Conservation (phyloP, 768 basidiomycete genomes). For the Leccinum fibrillosum region DNA sequence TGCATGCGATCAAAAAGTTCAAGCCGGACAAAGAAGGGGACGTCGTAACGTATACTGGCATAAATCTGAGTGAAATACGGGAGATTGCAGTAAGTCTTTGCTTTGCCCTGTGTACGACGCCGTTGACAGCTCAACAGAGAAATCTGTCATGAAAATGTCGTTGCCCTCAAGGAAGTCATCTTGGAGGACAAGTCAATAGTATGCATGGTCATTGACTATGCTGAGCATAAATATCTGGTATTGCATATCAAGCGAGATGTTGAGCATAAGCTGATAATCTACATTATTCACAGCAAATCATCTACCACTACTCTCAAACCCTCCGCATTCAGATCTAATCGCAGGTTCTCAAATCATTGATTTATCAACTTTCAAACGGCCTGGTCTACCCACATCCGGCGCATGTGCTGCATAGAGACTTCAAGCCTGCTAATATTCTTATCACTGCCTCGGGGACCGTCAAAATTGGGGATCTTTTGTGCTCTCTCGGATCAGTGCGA, state of each 20-base stretch:
- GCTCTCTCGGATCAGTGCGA: slow-evolving; percentile 55
- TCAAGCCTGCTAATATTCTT: slow-evolving; percentile 98
- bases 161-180: slow-evolving; percentile 90
- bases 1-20: slow-evolving; percentile 99
- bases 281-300: slow-evolving; percentile 74
- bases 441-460: slow-evolving; percentile 86
- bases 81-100: slow-evolving; percentile 79
- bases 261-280: not conserved
- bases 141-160: slow-evolving; percentile 87
- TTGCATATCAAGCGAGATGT: not conserved
- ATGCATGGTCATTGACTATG: slow-evolving; percentile 99
- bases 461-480: slow-evolving; percentile 98
- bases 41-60: slow-evolving; percentile 91
- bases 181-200: slow-evolving; percentile 96
- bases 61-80: slow-evolving; percentile 94
- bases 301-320: slow-evolving; percentile 94
- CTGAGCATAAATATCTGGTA: slow-evolving; percentile 97
- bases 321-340: slow-evolving; percentile 71
- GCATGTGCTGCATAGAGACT: slow-evolving; percentile 94
- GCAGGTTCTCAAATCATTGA: slow-evolving; percentile 86
- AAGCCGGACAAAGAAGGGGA: slow-evolving; percentile 99
- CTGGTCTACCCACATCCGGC: slow-evolving; percentile 91
- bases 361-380: slow-evolving; percentile 93
- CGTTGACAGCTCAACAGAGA: slow-evolving; percentile 75
- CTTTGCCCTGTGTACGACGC: slow-evolving; percentile 12